Conservation (phyloP, 2,329 filamentous ascomycete species). For the Fusarium tuaranense region DNA sequence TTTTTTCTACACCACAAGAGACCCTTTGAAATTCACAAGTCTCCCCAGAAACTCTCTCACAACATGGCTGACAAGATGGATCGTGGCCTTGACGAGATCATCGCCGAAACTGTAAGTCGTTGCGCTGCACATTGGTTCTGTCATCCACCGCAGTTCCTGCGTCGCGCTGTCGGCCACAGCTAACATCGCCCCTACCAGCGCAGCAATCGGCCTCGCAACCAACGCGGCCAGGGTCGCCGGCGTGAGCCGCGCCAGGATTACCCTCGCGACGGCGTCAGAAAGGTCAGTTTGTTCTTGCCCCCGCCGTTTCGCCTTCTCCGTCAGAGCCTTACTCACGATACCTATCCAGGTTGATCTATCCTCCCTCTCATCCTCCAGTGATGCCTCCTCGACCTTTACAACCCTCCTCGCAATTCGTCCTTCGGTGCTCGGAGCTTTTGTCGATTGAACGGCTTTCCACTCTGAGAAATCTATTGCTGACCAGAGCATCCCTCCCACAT, state of each 20-base stretch:
- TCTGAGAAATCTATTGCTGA: slow-evolving; percentile 55
- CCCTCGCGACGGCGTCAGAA: slow-evolving; percentile 89
- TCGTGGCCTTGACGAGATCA: slow-evolving; percentile 68
- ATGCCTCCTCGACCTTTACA: slow-evolving; percentile 46
- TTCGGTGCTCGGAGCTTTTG: slow-evolving; percentile 47
- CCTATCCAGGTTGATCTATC: slow-evolving; percentile 49
- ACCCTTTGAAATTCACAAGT: neutral
- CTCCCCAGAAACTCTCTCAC: slow-evolving; percentile 7
- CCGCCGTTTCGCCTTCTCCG: neutral
- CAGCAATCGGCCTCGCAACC: slow-evolving; percentile 50
- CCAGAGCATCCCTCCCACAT: slow-evolving; percentile 52
- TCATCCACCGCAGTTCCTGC: slow-evolving; percentile 8
- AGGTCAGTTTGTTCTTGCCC: slow-evolving; percentile 66
- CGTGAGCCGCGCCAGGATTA: slow-evolving; percentile 58
- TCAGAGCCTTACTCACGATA: slow-evolving; percentile 34
- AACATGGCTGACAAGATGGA: slow-evolving; percentile 61
- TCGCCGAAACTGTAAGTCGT: slow-evolving; percentile 59
- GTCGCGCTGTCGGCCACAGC: slow-evolving; percentile 24
- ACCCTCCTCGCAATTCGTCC: slow-evolving; percentile 45
- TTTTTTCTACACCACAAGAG: neutral
- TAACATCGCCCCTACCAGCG: slow-evolving; percentile 40
- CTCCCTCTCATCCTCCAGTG: slow-evolving; percentile 46
- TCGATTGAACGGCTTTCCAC: slow-evolving; percentile 45
- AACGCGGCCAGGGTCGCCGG: slow-evolving; percentile 51
- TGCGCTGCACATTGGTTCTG: slow-evolving; percentile 5